Evolutionary conservation across 2,329 filamentous ascomycete genomes (phyloP).

Genomic region (Alternaria sp.): DNA sequence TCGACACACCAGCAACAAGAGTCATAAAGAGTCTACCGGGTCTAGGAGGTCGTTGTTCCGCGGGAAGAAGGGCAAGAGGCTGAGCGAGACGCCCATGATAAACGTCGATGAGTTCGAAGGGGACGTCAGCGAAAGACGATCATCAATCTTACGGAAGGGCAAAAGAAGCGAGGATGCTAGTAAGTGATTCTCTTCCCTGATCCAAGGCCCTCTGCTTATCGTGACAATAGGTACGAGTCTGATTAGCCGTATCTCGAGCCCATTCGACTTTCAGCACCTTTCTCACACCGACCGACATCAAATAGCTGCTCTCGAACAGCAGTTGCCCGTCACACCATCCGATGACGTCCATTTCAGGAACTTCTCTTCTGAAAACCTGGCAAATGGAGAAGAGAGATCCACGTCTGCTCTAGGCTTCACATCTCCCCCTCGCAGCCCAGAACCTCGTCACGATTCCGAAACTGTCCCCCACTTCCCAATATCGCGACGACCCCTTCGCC

Average conservation of each 20-base stretch:
- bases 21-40: conserved; percentile 29
- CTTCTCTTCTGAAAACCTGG: conserved; percentile 35
- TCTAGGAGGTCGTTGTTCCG: conserved; percentile 42
- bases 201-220: conserved; percentile 9
- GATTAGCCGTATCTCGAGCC: conserved; percentile 60
- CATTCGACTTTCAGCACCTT: conserved; percentile 69
- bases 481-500: conserved; percentile 29
- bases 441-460: conserved; percentile 14
- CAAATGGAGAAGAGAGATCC: conserved; percentile 21
- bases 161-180: conserved; percentile 32
- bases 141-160: conserved; percentile 43
- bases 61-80: conserved; percentile 43
- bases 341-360: conserved; percentile 51
- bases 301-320: conserved; percentile 58
- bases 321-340: conserved; percentile 52
- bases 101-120: conserved; percentile 31
- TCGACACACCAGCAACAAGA: conserved; percentile 26
- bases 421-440: conserved; percentile 35
- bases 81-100: conserved; percentile 38
- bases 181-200: conserved; percentile 24
- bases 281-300: conserved; percentile 65
- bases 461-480: conserved; percentile 12
- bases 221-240: conserved; percentile 27
- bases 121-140: conserved; percentile 33
- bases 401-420: conserved; percentile 20